These are phyloP conservation scores for Coemansia nantahalensis DNA, from an alignment of 192 early-diverging fungal species.

Conservation along the genomic window DNA sequence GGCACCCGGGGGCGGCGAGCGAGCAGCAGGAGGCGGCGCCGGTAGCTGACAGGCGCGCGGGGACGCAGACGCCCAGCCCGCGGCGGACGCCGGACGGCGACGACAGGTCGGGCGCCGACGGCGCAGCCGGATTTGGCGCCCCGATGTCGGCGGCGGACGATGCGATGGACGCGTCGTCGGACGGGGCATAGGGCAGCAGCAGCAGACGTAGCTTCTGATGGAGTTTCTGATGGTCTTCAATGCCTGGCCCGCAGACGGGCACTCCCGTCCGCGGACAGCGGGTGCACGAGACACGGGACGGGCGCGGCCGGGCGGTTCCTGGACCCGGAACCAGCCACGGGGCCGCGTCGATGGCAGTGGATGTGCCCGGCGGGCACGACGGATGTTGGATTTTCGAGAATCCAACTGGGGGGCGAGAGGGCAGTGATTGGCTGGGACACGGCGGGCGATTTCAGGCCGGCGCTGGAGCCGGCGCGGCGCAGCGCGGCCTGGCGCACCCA, in stretches of 20 bases:
- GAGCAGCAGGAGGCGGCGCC: constrained; percentile 1
- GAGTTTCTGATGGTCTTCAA: too few relatives aligned
- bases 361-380: too few relatives aligned
- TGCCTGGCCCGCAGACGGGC: too few relatives aligned
- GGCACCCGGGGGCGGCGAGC: neutral
- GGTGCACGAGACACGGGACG: too few relatives aligned
- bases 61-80: constrained; percentile 32
- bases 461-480: neutral
- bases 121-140: constrained; percentile 8
- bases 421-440: constrained; percentile 29
- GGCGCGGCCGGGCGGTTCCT: too few relatives aligned
- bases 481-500: neutral
- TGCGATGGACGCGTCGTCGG: constrained; percentile 14
- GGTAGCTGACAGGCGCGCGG: constrained; percentile 6
- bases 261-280: too few relatives aligned
- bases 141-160: constrained; percentile 1
- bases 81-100: constrained; percentile 21
- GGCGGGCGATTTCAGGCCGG: neutral
- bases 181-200: neutral
- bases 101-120: constrained; percentile 3
- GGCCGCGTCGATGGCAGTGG: too few relatives aligned
- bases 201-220: too few relatives aligned
- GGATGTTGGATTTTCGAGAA: constrained; percentile 18
- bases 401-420: constrained; percentile 15
- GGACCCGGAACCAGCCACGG: too few relatives aligned